Evolutionary conservation across 2,329 filamentous ascomycete species (phyloP).

Genomic region (Phaeophleospora eucalypticola): DNA sequence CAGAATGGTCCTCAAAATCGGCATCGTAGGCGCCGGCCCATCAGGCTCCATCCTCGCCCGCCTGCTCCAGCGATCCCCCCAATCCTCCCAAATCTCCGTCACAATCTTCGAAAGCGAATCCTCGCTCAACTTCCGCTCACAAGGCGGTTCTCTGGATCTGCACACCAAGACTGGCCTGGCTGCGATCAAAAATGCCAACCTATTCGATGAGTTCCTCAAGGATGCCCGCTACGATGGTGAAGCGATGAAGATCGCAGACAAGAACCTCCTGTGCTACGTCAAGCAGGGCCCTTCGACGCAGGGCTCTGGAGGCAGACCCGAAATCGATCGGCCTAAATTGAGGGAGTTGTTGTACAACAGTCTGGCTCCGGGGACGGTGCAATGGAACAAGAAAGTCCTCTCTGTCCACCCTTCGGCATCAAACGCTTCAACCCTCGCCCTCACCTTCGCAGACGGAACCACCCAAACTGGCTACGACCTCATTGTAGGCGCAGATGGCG

Average conservation of each 20-base stretch:
- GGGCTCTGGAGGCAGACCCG: constrained; percentile 28
- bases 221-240: constrained; percentile 31
- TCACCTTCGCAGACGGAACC: constrained; percentile 35
- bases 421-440: constrained; percentile 8
- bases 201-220: constrained; percentile 27
- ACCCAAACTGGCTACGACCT: constrained; percentile 37
- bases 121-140: constrained; percentile 23
- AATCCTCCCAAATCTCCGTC: constrained; percentile 25
- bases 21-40: constrained; percentile 39
- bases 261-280: constrained; percentile 33
- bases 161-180: constrained; percentile 29
- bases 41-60: constrained; percentile 27
- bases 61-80: constrained; percentile 19
- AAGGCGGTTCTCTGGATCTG: constrained; percentile 31
- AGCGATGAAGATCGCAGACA: constrained; percentile 40
- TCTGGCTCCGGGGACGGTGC: constrained; percentile 29
- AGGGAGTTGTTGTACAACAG: constrained; percentile 32
- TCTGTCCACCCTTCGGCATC: constrained; percentile 10
- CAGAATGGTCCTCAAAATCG: constrained; percentile 16
- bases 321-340: constrained; percentile 36
- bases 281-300: constrained; percentile 27
- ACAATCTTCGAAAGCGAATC: constrained; percentile 28
- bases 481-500: constrained; percentile 44
- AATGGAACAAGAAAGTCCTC: constrained; percentile 32
- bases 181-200: constrained; percentile 25